These are phyloP conservation scores for Trifolium subterraneum DNA, from an alignment of 306 rosid species.

Conservation along the genomic window DNA sequence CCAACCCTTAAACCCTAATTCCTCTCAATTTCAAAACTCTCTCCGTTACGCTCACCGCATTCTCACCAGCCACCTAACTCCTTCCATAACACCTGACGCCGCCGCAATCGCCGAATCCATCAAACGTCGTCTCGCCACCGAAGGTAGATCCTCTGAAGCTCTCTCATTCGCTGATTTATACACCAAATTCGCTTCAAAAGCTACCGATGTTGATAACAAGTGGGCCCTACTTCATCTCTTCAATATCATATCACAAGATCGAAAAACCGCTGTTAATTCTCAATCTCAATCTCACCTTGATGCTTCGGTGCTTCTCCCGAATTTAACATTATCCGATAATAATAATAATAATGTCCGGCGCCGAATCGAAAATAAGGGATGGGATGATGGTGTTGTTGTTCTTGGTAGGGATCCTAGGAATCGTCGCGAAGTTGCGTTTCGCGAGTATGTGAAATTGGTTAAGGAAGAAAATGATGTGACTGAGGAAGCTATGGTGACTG, in stretches of 20 bases:
- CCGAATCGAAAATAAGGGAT: conserved; percentile 42
- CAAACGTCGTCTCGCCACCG: conserved; percentile 89
- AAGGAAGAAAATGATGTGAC: conserved; percentile 79
- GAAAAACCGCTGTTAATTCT: conserved; percentile 40
- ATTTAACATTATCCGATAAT: conserved; percentile 47
- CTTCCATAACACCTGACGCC: conserved; percentile 85
- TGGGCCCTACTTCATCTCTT: conserved; percentile 91
- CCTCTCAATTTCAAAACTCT: conserved; percentile 60
- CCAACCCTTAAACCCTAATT: conserved; percentile 50
- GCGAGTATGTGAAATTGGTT: conserved; percentile 67
- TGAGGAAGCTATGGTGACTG: conserved; percentile 84
- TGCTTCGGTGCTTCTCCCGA: conserved; percentile 65
- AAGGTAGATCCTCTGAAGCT: conserved; percentile 86
- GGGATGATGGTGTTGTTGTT: conserved; percentile 73
- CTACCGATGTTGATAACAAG: conserved; percentile 72
- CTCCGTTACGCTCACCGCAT: conserved; percentile 88
- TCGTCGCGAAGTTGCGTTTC: conserved; percentile 73
- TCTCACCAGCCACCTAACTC: conserved; percentile 75
- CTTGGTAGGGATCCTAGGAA: conserved; percentile 76
- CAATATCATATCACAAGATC: conserved; percentile 74
- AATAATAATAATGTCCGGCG: neutral
- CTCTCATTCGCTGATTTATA: conserved; percentile 90
- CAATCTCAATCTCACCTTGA: conserved; percentile 54
- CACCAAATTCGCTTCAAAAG: conserved; percentile 75
- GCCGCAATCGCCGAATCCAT: conserved; percentile 89